phyloP scores from a whole-genome alignment of 2,329 filamentous ascomycete genomes.

The Monosporascus sp. region DNA sequence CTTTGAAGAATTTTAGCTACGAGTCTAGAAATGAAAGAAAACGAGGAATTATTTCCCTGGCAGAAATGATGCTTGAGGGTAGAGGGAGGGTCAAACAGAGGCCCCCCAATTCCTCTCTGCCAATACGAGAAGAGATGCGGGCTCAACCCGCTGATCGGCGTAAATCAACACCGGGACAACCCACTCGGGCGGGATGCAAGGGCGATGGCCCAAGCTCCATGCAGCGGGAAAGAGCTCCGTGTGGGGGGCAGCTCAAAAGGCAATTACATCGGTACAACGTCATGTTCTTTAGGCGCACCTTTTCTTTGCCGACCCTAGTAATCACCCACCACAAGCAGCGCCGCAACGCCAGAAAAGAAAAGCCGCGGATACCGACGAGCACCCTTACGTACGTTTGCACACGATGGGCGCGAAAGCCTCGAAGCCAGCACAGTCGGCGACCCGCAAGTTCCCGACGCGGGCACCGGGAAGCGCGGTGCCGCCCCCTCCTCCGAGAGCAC shows the following conservation, averaged over 20 bases:
- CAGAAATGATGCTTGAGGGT: too few relatives aligned
- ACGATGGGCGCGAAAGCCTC: constrained; percentile 42
- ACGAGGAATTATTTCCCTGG: too few relatives aligned
- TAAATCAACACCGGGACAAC: not conserved
- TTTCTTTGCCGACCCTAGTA: too few relatives aligned
- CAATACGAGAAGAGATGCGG: too few relatives aligned
- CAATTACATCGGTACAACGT: too few relatives aligned
- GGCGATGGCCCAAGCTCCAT: constrained; percentile 4
- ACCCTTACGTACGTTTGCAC: not conserved
- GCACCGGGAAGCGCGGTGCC: constrained; percentile 24
- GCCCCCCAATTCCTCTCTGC: too few relatives aligned
- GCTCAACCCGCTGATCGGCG: too few relatives aligned
- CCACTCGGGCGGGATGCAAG: not conserved
- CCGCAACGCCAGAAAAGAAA: too few relatives aligned
- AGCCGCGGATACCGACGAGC: not conserved
- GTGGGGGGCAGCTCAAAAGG: too few relatives aligned
- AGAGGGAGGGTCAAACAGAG: too few relatives aligned
- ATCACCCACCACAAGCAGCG: too few relatives aligned
- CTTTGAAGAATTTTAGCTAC: not conserved
- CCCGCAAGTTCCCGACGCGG: constrained; percentile 40
- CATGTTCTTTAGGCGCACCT: too few relatives aligned
- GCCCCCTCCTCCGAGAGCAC: constrained; percentile 10
- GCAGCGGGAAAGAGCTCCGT: not conserved
- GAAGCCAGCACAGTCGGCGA: constrained; percentile 35
- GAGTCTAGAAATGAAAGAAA: not conserved